phyloP scores from a whole-genome alignment of 345 rosid species.

The Raphanus raphanistrum region DNA sequence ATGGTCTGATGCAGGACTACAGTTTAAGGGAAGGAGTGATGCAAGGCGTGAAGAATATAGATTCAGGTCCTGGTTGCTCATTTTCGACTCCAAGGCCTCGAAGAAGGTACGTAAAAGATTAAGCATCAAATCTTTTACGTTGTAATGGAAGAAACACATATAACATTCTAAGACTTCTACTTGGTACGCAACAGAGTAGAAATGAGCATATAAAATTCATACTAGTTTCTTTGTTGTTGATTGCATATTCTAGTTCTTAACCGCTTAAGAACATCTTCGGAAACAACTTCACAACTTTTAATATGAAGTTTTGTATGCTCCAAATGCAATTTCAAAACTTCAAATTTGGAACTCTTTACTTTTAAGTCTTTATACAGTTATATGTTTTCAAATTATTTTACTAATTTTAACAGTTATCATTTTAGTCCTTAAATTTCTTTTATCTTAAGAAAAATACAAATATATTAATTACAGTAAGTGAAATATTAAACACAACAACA shows the following conservation, averaged over 20 bases:
- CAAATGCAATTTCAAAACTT: too few species aligned
- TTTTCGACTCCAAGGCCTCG: not conserved
- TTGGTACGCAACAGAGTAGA: not conserved
- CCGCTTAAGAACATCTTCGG: too few species aligned
- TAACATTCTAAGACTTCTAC: not conserved
- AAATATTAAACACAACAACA: too few species aligned
- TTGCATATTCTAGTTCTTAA: not conserved
- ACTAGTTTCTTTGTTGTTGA: not conserved
- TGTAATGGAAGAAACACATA: not conserved
- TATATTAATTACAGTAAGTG: too few species aligned
- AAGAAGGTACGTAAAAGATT: slow-evolving; percentile 1
- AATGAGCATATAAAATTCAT: not conserved
- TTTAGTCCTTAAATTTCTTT: too few species aligned
- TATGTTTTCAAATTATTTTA: too few species aligned
- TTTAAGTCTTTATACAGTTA: too few species aligned
- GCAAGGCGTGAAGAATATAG: not conserved
- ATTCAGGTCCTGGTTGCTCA: not conserved
- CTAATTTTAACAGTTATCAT: too few species aligned
- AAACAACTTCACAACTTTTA: too few species aligned
- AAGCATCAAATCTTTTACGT: not conserved
- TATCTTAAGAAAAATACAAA: too few species aligned
- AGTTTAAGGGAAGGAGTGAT: not conserved
- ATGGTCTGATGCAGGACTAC: not conserved
- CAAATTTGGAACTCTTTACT: too few species aligned
- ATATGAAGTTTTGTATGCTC: too few species aligned